phyloP scores from a whole-genome alignment of 345 rosid genomes.

The Raphanus raphanistrum region DNA sequence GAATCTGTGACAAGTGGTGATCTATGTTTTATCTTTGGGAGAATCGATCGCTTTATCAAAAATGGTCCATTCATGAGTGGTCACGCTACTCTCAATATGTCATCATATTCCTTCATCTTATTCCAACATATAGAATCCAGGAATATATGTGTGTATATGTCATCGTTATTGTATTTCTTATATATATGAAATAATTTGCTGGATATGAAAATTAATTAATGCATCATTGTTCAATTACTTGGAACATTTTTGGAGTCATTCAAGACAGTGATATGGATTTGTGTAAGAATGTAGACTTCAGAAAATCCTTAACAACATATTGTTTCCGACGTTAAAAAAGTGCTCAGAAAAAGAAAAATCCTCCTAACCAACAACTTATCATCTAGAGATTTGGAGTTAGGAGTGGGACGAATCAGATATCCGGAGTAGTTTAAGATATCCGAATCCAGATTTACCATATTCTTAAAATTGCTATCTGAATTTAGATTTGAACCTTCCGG shows the following conservation, averaged over 20 bases:
- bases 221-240: background rate
- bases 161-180: background rate
- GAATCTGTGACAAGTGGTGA: constrained; percentile 32
- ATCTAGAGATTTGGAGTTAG: background rate
- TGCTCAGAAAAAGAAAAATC: background rate
- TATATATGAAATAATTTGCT: background rate
- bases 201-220: background rate
- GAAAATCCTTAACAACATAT: background rate
- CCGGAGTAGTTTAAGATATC: no score
- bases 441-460: no score
- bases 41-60: constrained; percentile 33
- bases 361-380: background rate
- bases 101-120: constrained; percentile 38
- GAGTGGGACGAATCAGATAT: no score
- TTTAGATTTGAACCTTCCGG: no score
- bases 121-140: constrained; percentile 28
- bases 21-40: background rate
- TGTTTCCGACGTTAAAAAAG: background rate
- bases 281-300: background rate
- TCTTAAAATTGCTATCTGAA: no score
- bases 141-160: background rate
- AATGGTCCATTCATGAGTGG: constrained; percentile 22
- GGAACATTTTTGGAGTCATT: background rate
- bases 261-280: background rate
- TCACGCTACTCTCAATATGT: constrained; percentile 27